A percentile compares a stretch with the other conserved stretches of the same genome.
Conservation (phyloP, 2,329 filamentous ascomycete genomes). For the Sarocladium brachiariae region DNA sequence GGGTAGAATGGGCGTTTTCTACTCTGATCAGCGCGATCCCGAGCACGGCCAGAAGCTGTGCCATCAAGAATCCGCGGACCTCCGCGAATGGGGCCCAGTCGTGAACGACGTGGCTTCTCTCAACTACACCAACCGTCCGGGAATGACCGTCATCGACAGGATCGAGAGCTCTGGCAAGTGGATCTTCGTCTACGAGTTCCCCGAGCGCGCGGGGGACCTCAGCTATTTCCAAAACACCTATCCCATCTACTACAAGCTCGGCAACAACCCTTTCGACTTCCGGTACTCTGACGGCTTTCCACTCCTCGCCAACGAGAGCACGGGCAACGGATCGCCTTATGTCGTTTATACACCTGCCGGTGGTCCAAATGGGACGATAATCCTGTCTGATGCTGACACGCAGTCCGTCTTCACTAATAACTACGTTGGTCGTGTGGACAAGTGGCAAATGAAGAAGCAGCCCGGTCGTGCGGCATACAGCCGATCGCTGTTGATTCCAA, state of each 20-base stretch:
- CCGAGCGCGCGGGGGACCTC: constrained; percentile 29
- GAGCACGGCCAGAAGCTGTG: constrained; percentile 60
- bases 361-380: constrained; percentile 37
- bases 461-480: constrained; percentile 31
- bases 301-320: constrained; percentile 16
- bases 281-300: constrained; percentile 23
- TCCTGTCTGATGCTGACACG: constrained; percentile 32
- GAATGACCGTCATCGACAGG: constrained; percentile 55
- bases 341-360: constrained; percentile 37
- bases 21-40: constrained; percentile 61
- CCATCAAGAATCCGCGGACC: constrained; percentile 53
- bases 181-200: constrained; percentile 60
- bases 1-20: constrained; percentile 55
- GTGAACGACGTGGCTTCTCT: constrained; percentile 54
- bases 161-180: constrained; percentile 30
- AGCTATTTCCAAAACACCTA: constrained; percentile 19
- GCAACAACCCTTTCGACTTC: constrained; percentile 31
- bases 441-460: constrained; percentile 29
- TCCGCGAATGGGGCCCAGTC: constrained; percentile 51
- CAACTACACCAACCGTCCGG: constrained; percentile 54
- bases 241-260: constrained; percentile 38
- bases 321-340: constrained; percentile 31
- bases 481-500: constrained; percentile 28
- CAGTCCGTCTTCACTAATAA: constrained; percentile 36
- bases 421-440: constrained; percentile 27